Base-by-base conservation (phyloP, 2,329 filamentous ascomycete genomes). In the Diaporthe aspalathi region DNA sequence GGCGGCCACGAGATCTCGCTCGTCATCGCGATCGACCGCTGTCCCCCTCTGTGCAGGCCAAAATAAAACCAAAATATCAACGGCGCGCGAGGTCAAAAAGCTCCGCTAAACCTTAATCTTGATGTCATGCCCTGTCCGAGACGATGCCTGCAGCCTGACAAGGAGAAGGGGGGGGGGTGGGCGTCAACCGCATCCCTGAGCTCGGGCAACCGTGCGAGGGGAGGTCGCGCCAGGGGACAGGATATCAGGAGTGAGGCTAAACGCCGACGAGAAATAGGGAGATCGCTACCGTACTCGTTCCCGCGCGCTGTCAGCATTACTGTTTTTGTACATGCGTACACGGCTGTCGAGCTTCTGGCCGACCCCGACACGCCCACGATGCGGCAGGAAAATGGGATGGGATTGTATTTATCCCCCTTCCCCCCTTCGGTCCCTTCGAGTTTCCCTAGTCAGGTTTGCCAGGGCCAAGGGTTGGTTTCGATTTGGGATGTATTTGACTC, bases 61-160 rank as follows among this genome's bases (percentile, higher is more conserved):
- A 27, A 40, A 62, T 16, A 20, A 32, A 20, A 32, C 20, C 24
- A n/a, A n/a, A n/a, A 43, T 38, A 32, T 57, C 29, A 49, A 35
- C 32, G 67, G 29, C 53, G 35, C 2, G 38, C 5, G 45, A 60
- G 67, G 43, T 52, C 43, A 17, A 60, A 27, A 68, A 40, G 67
- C 67, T 68, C 67, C 67, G 67, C 67, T 24, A 60, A 68, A 68
- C 67, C 56, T 60, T 60, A 43, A 60, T 60, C 12, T 68, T 68
- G 67, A 68, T 68, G 67, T 68, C 67, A 68, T 60, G 60, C 60
- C 60, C 60, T 65, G 60, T 38, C 60, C 60, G 60, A 65, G 45
- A 65, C 45, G 60, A 27, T 50, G 43, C 45, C 60, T 50, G 60
- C n/a, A n/a, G n/a, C n/a, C n/a, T n/a, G n/a, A n/a, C n/a, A n/a